phyloP scores from a whole-genome alignment of 768 basidiomycete species.

The Floccularia luteovirens region DNA sequence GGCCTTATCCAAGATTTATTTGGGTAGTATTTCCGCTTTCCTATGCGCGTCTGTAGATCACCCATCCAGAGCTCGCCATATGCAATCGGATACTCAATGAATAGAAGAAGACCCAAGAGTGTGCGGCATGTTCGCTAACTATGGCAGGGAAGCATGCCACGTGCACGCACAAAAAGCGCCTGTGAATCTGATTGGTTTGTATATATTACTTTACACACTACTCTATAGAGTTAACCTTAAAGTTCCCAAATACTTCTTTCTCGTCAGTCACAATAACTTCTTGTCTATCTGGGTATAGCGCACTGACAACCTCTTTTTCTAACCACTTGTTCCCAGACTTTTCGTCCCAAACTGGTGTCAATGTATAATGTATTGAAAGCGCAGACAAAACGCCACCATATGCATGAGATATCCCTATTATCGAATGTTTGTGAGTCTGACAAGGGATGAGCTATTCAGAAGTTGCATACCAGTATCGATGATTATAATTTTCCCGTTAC shows the following conservation, averaged over 20 bases:
- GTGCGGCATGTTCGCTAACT: too few species aligned
- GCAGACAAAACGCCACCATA: slow-evolving; percentile 93
- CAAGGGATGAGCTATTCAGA: background rate
- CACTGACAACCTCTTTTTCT: slow-evolving; percentile 60
- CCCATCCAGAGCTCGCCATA: too few species aligned
- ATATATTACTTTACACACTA: too few species aligned
- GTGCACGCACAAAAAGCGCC: too few species aligned
- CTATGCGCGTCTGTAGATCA: too few species aligned
- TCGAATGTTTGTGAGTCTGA: background rate
- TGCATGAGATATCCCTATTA: slow-evolving; percentile 83
- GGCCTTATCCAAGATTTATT: too few species aligned
- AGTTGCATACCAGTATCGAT: slow-evolving; percentile 76
- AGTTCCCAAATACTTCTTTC: slow-evolving; percentile 37
- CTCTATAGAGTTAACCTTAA: too few species aligned
- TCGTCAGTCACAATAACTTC: slow-evolving; percentile 44
- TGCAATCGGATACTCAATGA: too few species aligned
- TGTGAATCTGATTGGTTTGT: too few species aligned
- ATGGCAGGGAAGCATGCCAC: too few species aligned
- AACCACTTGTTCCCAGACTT: slow-evolving; percentile 35
- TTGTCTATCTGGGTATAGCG: slow-evolving; percentile 48
- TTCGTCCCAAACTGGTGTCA: slow-evolving; percentile 50
- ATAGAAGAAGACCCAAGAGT: too few species aligned
- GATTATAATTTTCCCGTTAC: slow-evolving; percentile 88
- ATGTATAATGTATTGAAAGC: slow-evolving; percentile 77
- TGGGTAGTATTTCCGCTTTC: too few species aligned